phyloP scores from a whole-genome alignment of 805 yeast genomes.

The Clavispora vitiphila region DNA sequence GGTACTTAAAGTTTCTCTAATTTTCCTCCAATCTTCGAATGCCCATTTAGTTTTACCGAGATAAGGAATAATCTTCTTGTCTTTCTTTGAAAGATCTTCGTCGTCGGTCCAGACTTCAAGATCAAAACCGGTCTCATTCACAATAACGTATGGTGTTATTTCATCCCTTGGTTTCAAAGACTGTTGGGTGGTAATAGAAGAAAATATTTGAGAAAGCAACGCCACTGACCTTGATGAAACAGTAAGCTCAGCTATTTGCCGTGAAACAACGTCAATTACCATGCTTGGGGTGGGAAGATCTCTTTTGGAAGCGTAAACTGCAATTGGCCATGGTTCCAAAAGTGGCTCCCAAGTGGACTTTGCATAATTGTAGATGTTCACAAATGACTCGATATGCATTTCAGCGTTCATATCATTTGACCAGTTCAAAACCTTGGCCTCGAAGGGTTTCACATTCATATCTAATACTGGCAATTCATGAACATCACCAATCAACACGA shows the following conservation, averaged over 20 bases:
- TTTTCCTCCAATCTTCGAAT: conserved; percentile 88
- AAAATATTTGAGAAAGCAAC: conserved; percentile 62
- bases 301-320: conserved; percentile 58
- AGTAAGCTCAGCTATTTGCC: conserved; percentile 73
- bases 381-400: conserved; percentile 55
- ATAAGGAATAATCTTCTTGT: conserved; percentile 36
- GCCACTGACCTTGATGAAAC: conserved; percentile 80
- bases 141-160: conserved; percentile 73
- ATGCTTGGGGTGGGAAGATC: conserved; percentile 43
- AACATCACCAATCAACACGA: conserved; percentile 84
- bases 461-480: conserved; percentile 88
- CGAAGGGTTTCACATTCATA: conserved; percentile 66
- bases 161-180: conserved; percentile 65
- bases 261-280: conserved; percentile 65
- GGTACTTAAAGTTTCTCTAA: conserved; percentile 73
- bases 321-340: conserved; percentile 81
- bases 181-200: conserved; percentile 49
- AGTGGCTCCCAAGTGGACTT: conserved; percentile 94
- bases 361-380: conserved; percentile 82
- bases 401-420: conserved; percentile 74
- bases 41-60: conserved; percentile 70
- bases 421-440: conserved; percentile 72
- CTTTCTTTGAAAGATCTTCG: conserved; percentile 33
- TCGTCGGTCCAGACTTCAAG: conserved; percentile 69
- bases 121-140: conserved; percentile 81